Conservation (phyloP, 2,329 filamentous ascomycete genomes). For the Hymenoscyphus fraxineus region DNA sequence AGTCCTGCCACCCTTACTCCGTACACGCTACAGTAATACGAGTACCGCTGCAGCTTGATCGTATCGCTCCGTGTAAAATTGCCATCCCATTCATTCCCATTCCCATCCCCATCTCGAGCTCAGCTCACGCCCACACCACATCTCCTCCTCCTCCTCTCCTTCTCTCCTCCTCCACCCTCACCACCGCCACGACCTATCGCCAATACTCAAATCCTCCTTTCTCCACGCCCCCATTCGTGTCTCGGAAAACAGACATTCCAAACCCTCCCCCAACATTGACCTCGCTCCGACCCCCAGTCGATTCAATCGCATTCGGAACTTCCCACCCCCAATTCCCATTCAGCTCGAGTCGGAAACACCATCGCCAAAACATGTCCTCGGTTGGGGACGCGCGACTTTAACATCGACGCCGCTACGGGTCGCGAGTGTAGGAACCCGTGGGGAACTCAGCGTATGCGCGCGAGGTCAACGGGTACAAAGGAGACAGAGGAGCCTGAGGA, state of each 20-base stretch:
- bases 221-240: too few species aligned
- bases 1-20: too few species aligned
- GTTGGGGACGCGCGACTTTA: not conserved
- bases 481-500: not conserved
- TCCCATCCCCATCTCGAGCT: not conserved
- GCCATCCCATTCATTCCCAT: not conserved
- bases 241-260: not conserved
- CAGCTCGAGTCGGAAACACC: not conserved
- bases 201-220: too few species aligned
- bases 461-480: not conserved
- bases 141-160: not conserved
- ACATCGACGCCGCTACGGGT: constrained; percentile 1
- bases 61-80: not conserved
- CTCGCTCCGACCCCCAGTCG: not conserved
- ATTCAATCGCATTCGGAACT: not conserved
- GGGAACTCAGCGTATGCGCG: not conserved
- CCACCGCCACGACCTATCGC: not conserved
- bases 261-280: not conserved
- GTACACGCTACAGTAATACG: too few species aligned
- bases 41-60: not conserved
- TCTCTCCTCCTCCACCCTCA: not conserved
- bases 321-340: not conserved
- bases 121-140: not conserved
- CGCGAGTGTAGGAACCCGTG: not conserved
- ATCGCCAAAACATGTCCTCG: not conserved